These are phyloP conservation scores for Nicotiana noctiflora DNA, from an alignment of 257 asterid genomes.

Conservation along the genomic window DNA sequence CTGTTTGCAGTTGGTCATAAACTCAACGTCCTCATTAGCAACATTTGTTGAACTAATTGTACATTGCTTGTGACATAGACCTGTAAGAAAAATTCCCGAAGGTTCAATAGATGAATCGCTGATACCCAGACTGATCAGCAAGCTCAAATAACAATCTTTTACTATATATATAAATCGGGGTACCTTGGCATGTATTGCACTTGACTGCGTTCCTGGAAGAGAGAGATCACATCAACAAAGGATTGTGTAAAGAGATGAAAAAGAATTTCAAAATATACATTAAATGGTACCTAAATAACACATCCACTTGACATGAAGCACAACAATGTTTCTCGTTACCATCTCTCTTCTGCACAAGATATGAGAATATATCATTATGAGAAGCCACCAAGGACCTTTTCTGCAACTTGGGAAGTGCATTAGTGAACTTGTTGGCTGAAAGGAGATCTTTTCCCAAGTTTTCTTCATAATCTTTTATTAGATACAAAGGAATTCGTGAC, in stretches of 20 bases:
- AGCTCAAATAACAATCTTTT: no score
- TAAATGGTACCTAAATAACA: constrained; percentile 46
- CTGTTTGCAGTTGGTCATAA: constrained; percentile 46
- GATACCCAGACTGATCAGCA: no score
- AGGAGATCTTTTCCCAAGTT: constrained; percentile 23
- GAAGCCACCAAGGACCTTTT: constrained; percentile 37
- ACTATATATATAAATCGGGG: no score
- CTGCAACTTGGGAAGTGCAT: constrained; percentile 33
- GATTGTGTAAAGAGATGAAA: no score
- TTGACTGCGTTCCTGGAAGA: constrained; percentile 55
- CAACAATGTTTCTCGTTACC: constrained; percentile 33
- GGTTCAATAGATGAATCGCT: no score
- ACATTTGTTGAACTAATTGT: constrained; percentile 38
- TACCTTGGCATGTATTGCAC: constrained; percentile 83
- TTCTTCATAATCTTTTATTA: constrained; percentile 67
- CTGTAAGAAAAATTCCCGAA: no score
- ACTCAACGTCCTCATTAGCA: constrained; percentile 26
- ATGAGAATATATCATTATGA: constrained; percentile 39
- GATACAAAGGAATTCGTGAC: constrained; percentile 62
- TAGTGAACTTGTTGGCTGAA: constrained; percentile 22
- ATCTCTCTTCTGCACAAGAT: constrained; percentile 51
- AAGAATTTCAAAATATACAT: background rate
- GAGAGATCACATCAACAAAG: no score
- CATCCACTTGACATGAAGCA: constrained; percentile 49
- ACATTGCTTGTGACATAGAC: constrained; percentile 63